Conservation (phyloP, 352 stramenopile genomes). For the Pythium chondricola region DNA sequence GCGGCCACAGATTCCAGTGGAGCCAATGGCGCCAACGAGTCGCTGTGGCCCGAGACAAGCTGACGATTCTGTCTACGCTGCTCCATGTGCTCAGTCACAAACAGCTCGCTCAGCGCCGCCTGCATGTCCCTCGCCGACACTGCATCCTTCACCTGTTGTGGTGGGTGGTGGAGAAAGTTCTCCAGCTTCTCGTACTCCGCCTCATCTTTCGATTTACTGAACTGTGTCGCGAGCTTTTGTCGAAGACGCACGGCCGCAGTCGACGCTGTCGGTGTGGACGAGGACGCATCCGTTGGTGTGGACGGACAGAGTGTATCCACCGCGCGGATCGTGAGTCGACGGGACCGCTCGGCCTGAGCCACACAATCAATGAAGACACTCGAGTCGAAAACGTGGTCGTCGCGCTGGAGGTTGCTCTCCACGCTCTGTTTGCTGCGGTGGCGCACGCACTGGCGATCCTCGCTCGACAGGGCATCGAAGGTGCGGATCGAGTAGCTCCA, state of each 20-base stretch:
- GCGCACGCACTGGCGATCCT: slow-evolving; percentile 64
- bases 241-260: slow-evolving; percentile 6
- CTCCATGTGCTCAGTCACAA: slow-evolving; percentile 13
- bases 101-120: slow-evolving; percentile 17
- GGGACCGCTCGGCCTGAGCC: slow-evolving; percentile 58
- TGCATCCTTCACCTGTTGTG: slow-evolving; percentile 6
- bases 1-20: slow-evolving; percentile 8
- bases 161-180: slow-evolving; percentile 35
- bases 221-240: slow-evolving; percentile 19
- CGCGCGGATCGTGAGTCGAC: slow-evolving; percentile 44
- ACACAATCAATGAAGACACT: slow-evolving; percentile 60
- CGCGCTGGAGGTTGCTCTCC: slow-evolving; percentile 39
- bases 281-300: background rate
- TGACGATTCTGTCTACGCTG: slow-evolving; percentile 7
- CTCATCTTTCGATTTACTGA: slow-evolving; percentile 21
- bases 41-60: background rate
- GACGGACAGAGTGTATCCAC: slow-evolving; percentile 29
- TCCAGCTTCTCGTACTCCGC: slow-evolving; percentile 26
- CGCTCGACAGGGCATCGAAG: slow-evolving; percentile 47
- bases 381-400: slow-evolving; percentile 63
- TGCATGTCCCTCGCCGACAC: slow-evolving; percentile 32
- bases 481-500: slow-evolving; percentile 67
- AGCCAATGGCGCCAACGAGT: background rate
- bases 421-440: slow-evolving; percentile 48
- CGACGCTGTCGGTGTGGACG: background rate